A percentile compares a stretch with the other conserved stretches of the same genome.
Evolutionary conservation across 2,329 filamentous ascomycete species (phyloP).

Genomic region (Phaeosphaeriaceae sp.): DNA sequence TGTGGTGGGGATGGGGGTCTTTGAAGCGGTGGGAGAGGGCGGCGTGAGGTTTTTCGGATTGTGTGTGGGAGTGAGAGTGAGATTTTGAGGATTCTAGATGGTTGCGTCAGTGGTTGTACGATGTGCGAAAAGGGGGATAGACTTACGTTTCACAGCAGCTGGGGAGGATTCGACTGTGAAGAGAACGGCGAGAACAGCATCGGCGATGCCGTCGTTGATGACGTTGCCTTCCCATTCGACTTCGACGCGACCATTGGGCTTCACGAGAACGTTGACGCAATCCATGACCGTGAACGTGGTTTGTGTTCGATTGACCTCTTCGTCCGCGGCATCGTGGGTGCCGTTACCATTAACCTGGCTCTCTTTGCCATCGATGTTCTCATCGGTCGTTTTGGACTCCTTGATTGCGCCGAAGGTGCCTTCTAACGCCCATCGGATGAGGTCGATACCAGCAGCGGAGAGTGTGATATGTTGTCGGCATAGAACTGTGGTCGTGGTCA

Average conservation of each 20-base stretch:
- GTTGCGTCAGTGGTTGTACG: slow-evolving; percentile 11
- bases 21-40: slow-evolving; percentile 43
- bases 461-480: slow-evolving; percentile 92
- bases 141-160: slow-evolving; percentile 87
- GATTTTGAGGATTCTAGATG: slow-evolving; percentile 45
- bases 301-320: slow-evolving; percentile 66
- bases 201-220: slow-evolving; percentile 97
- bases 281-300: slow-evolving; percentile 79
- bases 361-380: slow-evolving; percentile 43
- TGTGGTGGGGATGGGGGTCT: slow-evolving; percentile 72
- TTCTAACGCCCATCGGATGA: slow-evolving; percentile 93
- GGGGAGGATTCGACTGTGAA: slow-evolving; percentile 93
- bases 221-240: slow-evolving; percentile 98
- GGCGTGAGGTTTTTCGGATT: slow-evolving; percentile 2
- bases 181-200: slow-evolving; percentile 91
- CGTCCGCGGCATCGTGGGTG: slow-evolving; percentile 65
- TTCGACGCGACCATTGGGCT: slow-evolving; percentile 79
- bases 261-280: slow-evolving; percentile 82
- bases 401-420: slow-evolving; percentile 87
- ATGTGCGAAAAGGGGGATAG: slow-evolving; percentile 6
- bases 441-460: slow-evolving; percentile 84
- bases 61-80: slow-evolving; percentile 35
- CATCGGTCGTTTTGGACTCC: slow-evolving; percentile 43
- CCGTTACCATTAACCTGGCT: slow-evolving; percentile 48
- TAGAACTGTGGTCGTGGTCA: slow-evolving; percentile 91